Evolutionary conservation across 2,329 filamentous ascomycete genomes (phyloP), one percentile per base, ranked within the genome.

Genomic region (Exophiala xenobiotica): DNA sequence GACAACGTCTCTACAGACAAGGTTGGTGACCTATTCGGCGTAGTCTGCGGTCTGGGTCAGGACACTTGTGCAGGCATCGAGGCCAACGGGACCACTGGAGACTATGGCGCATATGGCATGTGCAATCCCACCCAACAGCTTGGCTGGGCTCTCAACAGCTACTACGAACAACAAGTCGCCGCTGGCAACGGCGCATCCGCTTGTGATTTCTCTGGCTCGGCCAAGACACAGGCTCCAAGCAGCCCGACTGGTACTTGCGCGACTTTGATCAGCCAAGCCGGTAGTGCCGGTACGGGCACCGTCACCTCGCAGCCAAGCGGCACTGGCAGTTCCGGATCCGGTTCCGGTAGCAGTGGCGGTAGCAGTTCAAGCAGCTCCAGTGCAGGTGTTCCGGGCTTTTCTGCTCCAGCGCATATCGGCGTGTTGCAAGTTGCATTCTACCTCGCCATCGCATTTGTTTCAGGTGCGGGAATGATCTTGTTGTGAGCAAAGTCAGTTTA

Each of bases 11-110:
- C 78, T 58, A 68, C 74, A 43, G 76, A 83, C 47, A 73, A 82
- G 50, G 86, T 82, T 64, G 81, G 79, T 43, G 73, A 78, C 12
- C 79, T 93, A 61, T 97, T 97, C 71, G 77, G 64, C 41, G 56
- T 65, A 8, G 64, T 76, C 41, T 76, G 72, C 54, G 71, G 72
- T 51, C 59, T 66, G 11, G 56, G 61, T 18, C 56, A 65, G 46
- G 56, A 52, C 29, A 63, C 67, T 44, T 76, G 74, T 60, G 54
- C 51, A 11, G 74, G 73, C 14, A 65, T 76, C 46, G 51, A 51
- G 5, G 58, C 61, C 42, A 72, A 76, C 47, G 66, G 62, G 5
- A 71, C 67, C 14, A 68, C 64, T 12, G 74, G 74, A 35, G 49
- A 50, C 1, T 76, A 75, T 44, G 74, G 74, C 43, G 70, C 72